Evolutionary conservation across 805 yeast genomes (phyloP).

Genomic region (Isabelozyma gotoi): DNA sequence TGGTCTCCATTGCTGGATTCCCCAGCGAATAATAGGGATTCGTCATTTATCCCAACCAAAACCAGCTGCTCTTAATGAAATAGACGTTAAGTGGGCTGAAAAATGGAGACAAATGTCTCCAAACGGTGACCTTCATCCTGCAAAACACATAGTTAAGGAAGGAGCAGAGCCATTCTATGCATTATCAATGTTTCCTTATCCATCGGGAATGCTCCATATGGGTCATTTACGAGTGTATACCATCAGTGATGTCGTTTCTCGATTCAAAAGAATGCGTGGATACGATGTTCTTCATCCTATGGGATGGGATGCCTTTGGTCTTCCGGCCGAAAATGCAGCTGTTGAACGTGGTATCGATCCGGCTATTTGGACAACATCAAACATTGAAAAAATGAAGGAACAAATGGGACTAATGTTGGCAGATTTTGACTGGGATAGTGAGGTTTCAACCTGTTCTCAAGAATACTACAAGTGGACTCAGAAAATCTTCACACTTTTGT

Average conservation of each 20-base stretch:
- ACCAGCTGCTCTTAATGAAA: conserved; percentile 16
- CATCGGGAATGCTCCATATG: conserved; percentile 89
- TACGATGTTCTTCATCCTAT: conserved; percentile 85
- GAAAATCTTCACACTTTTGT: conserved; percentile 70
- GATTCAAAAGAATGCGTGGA: conserved; percentile 78
- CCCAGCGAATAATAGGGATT: background rate
- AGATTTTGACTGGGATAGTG: conserved; percentile 92
- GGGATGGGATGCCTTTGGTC: conserved; percentile 99
- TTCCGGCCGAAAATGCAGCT: conserved; percentile 98
- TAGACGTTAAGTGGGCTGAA: conserved; percentile 52
- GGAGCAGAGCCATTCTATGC: conserved; percentile 51
- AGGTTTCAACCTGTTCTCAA: conserved; percentile 80
- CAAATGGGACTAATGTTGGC: conserved; percentile 80
- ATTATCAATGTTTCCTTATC: conserved; percentile 92
- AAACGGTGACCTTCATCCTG: conserved; percentile 36
- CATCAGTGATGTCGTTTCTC: conserved; percentile 78
- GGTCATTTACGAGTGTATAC: conserved; percentile 95
- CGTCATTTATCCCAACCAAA: background rate
- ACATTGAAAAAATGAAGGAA: conserved; percentile 80
- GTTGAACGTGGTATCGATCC: conserved; percentile 81
- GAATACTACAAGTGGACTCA: conserved; percentile 94
- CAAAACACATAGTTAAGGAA: conserved; percentile 15
- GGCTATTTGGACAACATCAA: conserved; percentile 74
- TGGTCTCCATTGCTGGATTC: background rate
- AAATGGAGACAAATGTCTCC: conserved; percentile 44